These are phyloP conservation scores for Neltuma alba DNA, from an alignment of 306 rosid species.

Conservation along the genomic window DNA sequence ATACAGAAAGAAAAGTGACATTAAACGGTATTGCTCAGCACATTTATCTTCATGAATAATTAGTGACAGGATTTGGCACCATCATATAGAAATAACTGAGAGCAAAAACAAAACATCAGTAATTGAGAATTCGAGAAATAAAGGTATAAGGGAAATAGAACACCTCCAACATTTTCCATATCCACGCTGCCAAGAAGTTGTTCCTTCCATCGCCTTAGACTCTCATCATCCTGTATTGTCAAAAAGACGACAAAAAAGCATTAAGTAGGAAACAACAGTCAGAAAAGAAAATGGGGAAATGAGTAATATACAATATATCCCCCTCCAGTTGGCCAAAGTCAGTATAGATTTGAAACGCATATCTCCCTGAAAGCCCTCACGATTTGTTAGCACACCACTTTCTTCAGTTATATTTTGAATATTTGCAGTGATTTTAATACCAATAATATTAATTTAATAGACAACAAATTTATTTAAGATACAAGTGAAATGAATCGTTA, in stretches of 20 bases:
- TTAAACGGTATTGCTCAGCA: too few relatives aligned
- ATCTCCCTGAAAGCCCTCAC: neutral
- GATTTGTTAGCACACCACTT: neutral
- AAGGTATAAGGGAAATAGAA: neutral
- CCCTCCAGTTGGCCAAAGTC: neutral
- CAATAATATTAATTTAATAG: neutral
- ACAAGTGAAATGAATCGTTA: neutral
- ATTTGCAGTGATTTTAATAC: neutral
- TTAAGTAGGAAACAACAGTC: neutral
- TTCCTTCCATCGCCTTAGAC: slow-evolving; percentile 88
- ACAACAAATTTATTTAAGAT: neutral
- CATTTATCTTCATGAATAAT: too few relatives aligned
- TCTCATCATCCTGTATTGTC: slow-evolving; percentile 76
- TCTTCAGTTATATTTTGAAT: neutral
- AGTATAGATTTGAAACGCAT: neutral
- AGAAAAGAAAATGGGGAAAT: neutral
- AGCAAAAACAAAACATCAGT: too few relatives aligned
- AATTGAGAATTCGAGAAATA: slow-evolving; percentile 16
- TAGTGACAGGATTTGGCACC: too few relatives aligned
- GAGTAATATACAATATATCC: neutral
- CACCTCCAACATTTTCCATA: slow-evolving; percentile 70
- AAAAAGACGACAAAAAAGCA: neutral
- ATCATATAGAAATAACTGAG: neutral
- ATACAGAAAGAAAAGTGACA: too few relatives aligned
- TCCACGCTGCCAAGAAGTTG: slow-evolving; percentile 90